Conservation (phyloP, 2,329 filamentous ascomycete genomes). For the Pyrenochaeta sp. region DNA sequence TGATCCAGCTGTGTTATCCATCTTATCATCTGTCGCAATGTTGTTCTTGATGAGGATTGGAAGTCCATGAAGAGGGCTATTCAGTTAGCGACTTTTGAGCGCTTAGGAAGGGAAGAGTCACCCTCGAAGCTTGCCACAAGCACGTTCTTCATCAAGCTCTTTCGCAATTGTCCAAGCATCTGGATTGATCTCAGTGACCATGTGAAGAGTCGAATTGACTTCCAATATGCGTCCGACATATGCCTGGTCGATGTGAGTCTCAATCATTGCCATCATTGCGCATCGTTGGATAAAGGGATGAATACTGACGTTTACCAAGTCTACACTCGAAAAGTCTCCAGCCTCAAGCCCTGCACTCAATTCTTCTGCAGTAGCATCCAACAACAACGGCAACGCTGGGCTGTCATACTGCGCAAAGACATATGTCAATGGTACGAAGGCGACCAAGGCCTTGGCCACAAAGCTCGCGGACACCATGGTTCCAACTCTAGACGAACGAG, state of each 20-base stretch:
- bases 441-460: constrained; percentile 21
- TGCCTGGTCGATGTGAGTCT: constrained; percentile 43
- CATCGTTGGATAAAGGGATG: background rate
- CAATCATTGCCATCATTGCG: background rate
- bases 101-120: constrained; percentile 19
- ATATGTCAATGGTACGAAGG: constrained; percentile 25
- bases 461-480: constrained; percentile 31
- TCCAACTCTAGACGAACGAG: constrained; percentile 4
- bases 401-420: constrained; percentile 23
- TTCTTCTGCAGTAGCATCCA: constrained; percentile 62
- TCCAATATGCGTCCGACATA: constrained; percentile 61
- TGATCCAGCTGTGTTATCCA: constrained; percentile 71
- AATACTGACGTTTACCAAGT: constrained; percentile 55
- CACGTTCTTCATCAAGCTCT: constrained; percentile 57
- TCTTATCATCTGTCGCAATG: constrained; percentile 67
- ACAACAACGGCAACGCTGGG: constrained; percentile 47
- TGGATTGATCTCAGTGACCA: constrained; percentile 64
- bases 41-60: constrained; percentile 73
- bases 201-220: constrained; percentile 61
- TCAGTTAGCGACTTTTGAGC: constrained; percentile 4
- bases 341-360: constrained; percentile 58
- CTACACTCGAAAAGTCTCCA: constrained; percentile 63
- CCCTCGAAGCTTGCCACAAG: constrained; percentile 56
- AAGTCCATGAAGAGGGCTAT: constrained; percentile 67
- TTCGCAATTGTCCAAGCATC: constrained; percentile 60